Evolutionary conservation across 768 basidiomycete species (phyloP).

Genomic region (Phanerochaete carnosa): DNA sequence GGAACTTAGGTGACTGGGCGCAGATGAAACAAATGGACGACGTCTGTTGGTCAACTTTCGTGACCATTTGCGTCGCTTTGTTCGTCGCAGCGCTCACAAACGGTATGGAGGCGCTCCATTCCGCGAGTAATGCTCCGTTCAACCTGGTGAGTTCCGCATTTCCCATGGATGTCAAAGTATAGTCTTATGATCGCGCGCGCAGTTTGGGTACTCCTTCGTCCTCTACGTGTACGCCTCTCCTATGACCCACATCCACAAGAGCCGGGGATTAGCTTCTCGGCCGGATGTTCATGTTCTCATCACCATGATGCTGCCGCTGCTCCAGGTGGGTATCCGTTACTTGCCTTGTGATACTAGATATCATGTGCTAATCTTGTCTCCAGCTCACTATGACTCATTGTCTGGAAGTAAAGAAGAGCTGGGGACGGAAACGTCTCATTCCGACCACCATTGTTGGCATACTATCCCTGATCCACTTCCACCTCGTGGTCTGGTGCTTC

Average conservation of each 20-base stretch:
- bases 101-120: conserved; percentile 60
- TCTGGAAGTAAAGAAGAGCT: conserved; percentile 59
- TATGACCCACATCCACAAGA: conserved; percentile 46
- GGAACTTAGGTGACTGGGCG: conserved; percentile 42
- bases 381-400: conserved; percentile 64
- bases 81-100: conserved; percentile 64
- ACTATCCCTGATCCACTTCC: conserved; percentile 64
- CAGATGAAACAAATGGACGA: conserved; percentile 51
- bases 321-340: conserved; percentile 48
- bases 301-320: conserved; percentile 66
- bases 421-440: conserved; percentile 64
- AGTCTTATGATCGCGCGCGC: conserved; percentile 9
- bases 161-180: neutral
- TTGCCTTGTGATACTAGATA: neutral
- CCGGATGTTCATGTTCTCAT: conserved; percentile 75
- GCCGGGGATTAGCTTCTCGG: conserved; percentile 47
- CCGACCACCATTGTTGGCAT: conserved; percentile 64
- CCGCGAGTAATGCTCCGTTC: conserved; percentile 56
- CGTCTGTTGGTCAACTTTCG: conserved; percentile 74
- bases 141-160: conserved; percentile 51
- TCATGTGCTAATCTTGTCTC: neutral
- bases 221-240: conserved; percentile 73
- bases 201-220: conserved; percentile 79
- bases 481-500: conserved; percentile 51
- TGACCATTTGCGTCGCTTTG: conserved; percentile 61